Evolutionary conservation across 2,329 filamentous ascomycete species (phyloP).

Genomic region (Pseudogymnoascus sp.): DNA sequence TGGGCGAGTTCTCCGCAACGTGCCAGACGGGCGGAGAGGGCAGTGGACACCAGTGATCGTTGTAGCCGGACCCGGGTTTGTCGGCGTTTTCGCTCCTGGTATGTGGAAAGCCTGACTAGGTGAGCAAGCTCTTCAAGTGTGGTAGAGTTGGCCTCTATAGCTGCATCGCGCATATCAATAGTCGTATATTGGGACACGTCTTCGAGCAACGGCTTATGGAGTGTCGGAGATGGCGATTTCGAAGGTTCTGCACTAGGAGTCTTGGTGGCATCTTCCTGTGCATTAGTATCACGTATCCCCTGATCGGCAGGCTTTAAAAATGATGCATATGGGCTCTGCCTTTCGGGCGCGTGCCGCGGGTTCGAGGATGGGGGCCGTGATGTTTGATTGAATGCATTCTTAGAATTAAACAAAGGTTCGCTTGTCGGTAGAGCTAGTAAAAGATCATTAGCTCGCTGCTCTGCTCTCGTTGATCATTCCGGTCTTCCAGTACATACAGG

Average conservation of each 20-base stretch:
- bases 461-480: background rate
- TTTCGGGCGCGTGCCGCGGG: background rate
- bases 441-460: background rate
- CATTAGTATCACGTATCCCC: conserved; percentile 7
- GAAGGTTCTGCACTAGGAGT: background rate
- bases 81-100: conserved; percentile 73
- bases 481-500: conserved; percentile 25
- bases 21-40: conserved; percentile 65
- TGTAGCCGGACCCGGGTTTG: conserved; percentile 68
- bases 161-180: conserved; percentile 40
- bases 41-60: conserved; percentile 66
- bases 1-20: conserved; percentile 69
- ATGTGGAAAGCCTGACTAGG: conserved; percentile 68
- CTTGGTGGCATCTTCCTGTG: conserved; percentile 9
- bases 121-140: conserved; percentile 72
- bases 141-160: conserved; percentile 56
- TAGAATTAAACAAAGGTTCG: conserved; percentile 3
- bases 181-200: conserved; percentile 63
- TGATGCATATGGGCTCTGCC: background rate
- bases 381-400: conserved; percentile 1
- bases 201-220: conserved; percentile 45
- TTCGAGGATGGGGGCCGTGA: background rate
- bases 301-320: conserved; percentile 8
- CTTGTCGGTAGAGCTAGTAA: background rate
- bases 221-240: background rate